These are phyloP conservation scores for Tolypocladium endophyticum DNA, from an alignment of 2,329 filamentous ascomycete species.

Conservation along the genomic window DNA sequence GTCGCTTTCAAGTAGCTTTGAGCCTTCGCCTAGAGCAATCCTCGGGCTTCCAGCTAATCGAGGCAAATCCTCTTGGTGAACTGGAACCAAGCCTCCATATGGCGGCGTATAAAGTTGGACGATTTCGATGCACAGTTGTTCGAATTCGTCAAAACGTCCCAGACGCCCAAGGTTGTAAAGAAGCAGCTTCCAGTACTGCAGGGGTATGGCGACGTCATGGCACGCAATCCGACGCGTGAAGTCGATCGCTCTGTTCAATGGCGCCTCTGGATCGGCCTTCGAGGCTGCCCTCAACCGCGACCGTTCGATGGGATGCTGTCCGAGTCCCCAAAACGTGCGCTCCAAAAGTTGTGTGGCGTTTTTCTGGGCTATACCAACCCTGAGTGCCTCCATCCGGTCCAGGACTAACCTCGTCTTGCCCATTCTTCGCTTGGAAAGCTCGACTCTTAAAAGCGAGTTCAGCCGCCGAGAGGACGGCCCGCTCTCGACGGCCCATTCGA, in stretches of 20 bases:
- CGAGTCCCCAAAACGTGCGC: conserved; percentile 15
- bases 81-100: conserved; percentile 24
- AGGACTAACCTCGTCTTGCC: conserved; percentile 15
- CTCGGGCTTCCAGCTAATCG: not conserved
- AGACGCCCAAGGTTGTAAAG: conserved; percentile 32
- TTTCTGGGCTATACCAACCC: conserved; percentile 15
- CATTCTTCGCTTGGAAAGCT: conserved; percentile 8
- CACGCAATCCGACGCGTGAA: conserved; percentile 16
- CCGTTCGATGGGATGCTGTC: conserved; percentile 12
- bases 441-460: conserved; percentile 9
- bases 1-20: not conserved
- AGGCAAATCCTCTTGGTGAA: conserved; percentile 34
- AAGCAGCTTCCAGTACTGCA: conserved; percentile 30
- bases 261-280: conserved; percentile 1
- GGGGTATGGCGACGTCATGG: conserved; percentile 23
- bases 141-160: conserved; percentile 33
- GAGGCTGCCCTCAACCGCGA: not conserved
- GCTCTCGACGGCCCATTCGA: conserved; percentile 20
- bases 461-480: conserved; percentile 12
- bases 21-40: not conserved
- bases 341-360: conserved; percentile 16
- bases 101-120: conserved; percentile 25
- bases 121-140: conserved; percentile 31
- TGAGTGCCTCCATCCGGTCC: conserved; percentile 21
- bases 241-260: conserved; percentile 20